Evolutionary conservation across 805 yeast genomes (phyloP).

Genomic region (Citeromyces matritensis): DNA sequence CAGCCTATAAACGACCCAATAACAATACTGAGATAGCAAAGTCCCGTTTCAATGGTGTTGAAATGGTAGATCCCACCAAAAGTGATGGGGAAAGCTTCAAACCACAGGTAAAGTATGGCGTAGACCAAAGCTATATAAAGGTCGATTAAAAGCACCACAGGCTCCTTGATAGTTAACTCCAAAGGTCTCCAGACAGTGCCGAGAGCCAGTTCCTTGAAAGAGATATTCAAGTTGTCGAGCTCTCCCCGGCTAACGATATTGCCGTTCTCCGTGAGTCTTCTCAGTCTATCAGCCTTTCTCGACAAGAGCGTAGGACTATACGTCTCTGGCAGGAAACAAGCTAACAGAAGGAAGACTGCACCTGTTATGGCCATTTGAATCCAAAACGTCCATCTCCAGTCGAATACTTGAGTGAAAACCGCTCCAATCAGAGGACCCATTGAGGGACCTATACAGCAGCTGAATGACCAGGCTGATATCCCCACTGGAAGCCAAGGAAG

Average conservation of each 20-base stretch:
- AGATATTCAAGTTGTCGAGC: neutral
- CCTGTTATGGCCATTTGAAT: conserved; percentile 25
- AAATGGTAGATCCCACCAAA: conserved; percentile 28
- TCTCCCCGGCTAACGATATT: conserved; percentile 1
- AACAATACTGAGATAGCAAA: conserved; percentile 27
- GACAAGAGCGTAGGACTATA: neutral
- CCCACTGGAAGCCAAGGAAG: conserved; percentile 27
- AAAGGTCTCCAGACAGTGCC: conserved; percentile 31
- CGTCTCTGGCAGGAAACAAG: neutral
- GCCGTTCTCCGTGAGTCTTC: neutral
- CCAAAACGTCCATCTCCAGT: conserved; percentile 46
- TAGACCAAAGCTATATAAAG: conserved; percentile 35
- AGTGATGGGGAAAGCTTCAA: conserved; percentile 49
- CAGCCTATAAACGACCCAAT: conserved; percentile 29
- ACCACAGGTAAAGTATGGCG: conserved; percentile 37
- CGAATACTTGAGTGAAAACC: conserved; percentile 23
- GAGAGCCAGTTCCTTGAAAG: conserved; percentile 8
- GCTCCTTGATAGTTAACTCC: conserved; percentile 33
- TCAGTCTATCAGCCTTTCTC: neutral
- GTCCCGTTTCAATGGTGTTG: conserved; percentile 28
- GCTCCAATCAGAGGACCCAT: conserved; percentile 45
- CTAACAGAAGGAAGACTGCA: conserved; percentile 11
- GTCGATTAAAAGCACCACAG: conserved; percentile 38
- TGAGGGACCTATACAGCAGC: conserved; percentile 42
- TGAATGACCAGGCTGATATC: conserved; percentile 34